Base-by-base conservation (phyloP, 768 basidiomycete genomes). In the Suillus brevipes region DNA sequence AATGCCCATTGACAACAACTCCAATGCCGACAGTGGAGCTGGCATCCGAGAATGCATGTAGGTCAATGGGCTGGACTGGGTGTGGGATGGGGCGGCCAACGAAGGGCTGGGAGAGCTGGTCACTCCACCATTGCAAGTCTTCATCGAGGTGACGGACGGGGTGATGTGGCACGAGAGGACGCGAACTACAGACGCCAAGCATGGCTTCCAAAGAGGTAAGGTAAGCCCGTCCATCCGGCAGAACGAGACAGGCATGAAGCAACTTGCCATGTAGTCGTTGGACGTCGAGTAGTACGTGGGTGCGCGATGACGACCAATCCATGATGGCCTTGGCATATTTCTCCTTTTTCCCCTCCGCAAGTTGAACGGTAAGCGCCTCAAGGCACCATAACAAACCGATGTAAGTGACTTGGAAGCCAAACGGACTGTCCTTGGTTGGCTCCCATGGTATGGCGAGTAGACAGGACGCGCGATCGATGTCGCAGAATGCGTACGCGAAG, bases 121-220 rank as follows among this genome's bases (percentile, higher is more conserved):
- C 0, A 0, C 7, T 6, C 80, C 81, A 82, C 81, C 81, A 83
- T 0, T 31, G 1, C 0, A 82, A 68, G 40, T 82, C 77, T 0
- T 36, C 60, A 0, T 43, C 16, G 23, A 68, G 67, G 10, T 40
- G 7, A 9, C 57, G 20, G 3, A 28, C 53, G 13, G 73, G 45
- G 8, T 62, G 59, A 18, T 65, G 73, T 16, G 72, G 78, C 52
- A 68, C 43, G 73, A 78, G 77, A 55, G 79, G 80, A 71, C 64
- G n/a, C n/a, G n/a, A n/a, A n/a, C n/a, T n/a, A n/a, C n/a, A 38
- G 36, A 70, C 42, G 2, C 66, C 69, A 2, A 83, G 62, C 70
- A 82, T 76, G 65, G 71, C n/a, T 64, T 84, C 80, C 65, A 84
- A 63, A n/a, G 53, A 59, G 66, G 78, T 80, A 68, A 84, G 75